Evolutionary conservation across 768 basidiomycete species (phyloP).

Genomic region (Leccinum imitatum): DNA sequence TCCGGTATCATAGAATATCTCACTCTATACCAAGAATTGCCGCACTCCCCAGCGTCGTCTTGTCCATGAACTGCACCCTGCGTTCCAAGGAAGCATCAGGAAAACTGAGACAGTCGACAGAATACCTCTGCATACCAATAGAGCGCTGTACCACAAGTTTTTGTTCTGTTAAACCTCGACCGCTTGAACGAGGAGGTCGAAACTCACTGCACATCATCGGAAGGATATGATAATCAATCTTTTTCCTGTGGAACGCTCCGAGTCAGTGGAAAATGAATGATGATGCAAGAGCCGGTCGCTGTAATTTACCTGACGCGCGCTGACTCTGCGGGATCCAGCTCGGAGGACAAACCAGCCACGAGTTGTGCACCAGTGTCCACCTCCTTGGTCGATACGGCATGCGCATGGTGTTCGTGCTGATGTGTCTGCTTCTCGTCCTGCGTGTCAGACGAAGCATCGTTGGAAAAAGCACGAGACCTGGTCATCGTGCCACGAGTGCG

Average conservation of each 20-base stretch:
- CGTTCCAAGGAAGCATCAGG: neutral
- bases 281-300: neutral
- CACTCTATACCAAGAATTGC: slow-evolving; percentile 73
- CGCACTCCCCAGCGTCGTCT: slow-evolving; percentile 65
- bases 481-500: neutral
- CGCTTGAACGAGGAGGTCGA: neutral
- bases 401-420: slow-evolving; percentile 19
- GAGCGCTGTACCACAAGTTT: slow-evolving; percentile 38
- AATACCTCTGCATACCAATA: slow-evolving; percentile 43
- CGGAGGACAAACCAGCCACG: slow-evolving; percentile 42
- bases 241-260: slow-evolving; percentile 36
- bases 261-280: slow-evolving; percentile 1
- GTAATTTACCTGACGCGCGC: slow-evolving; percentile 1
- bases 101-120: no score
- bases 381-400: slow-evolving; percentile 39
- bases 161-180: neutral
- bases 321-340: slow-evolving; percentile 53
- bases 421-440: slow-evolving; percentile 11
- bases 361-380: slow-evolving; percentile 65
- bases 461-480: slow-evolving; percentile 9
- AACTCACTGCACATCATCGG: slow-evolving; percentile 72
- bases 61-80: slow-evolving; percentile 79
- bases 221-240: slow-evolving; percentile 68
- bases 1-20: slow-evolving; percentile 13
- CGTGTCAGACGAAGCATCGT: slow-evolving; percentile 11